Evolutionary conservation across 192 early-diverging fungal species (phyloP), one percentile per base, ranked within the genome.

Genomic region (Dimargaris verticillata): DNA sequence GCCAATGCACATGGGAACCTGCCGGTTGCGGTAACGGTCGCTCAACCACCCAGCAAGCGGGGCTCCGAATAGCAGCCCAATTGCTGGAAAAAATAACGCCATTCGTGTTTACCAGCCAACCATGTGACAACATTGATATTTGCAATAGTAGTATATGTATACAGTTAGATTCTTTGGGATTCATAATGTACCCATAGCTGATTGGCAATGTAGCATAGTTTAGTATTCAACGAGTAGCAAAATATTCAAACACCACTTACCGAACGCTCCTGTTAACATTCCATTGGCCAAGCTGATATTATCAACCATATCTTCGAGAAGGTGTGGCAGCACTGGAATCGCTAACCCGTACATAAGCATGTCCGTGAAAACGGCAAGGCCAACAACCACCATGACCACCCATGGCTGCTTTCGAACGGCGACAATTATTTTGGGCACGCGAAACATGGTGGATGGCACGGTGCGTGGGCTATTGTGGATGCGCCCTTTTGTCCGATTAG

Each of bases 1-100:
- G 13, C 85, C 85, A 28, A 81, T 50, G 61, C 86, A 75, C 84
- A 88, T 89, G 28, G 84, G 85, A 70, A 80, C 76, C 57, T 81
- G 80, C 59, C 87, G 74, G 62, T 83, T 83, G 41, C 78, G 73
- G 61, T 80, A 83, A 49, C 76, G 69, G 65, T 89, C 87, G 44
- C 83, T 85, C 22, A 89, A 61, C 42, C 80, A 80, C 9, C 82
- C 87, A 50, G 81, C 85, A 18, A 82, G 20, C 0, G 84, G 84
- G 0, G 85, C 81, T 0, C 78, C 72, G 0, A 78, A 63, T 44
- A 89, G 69, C 10, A 87, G 67, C 29, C 85, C 85, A 20, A 81
- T 67, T 6, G 83, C 68, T 65, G 18, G 61, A 49, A 0, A 20
- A 33, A n/a, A n/a, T n/a, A n/a, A n/a, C n/a, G n/a, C n/a, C n/a